Evolutionary conservation across 495 filamentous ascomycete genomes (phyloP).

Genomic region (Neurospora discreta): DNA sequence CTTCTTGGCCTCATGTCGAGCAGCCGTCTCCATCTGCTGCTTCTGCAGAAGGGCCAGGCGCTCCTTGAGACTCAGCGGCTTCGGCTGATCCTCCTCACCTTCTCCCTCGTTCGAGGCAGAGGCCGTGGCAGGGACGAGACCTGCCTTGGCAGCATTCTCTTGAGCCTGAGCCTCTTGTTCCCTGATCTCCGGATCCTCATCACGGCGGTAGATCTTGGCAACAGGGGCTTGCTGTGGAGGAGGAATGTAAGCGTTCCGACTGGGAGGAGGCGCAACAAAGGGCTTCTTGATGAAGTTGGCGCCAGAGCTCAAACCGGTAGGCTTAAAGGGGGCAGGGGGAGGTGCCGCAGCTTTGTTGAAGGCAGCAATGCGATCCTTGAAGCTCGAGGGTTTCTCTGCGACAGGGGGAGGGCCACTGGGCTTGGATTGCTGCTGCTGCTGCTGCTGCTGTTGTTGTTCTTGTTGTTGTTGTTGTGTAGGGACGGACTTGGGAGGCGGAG

Average conservation of each 20-base stretch:
- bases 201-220: constrained; percentile 70
- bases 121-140: constrained; percentile 34
- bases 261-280: constrained; percentile 93
- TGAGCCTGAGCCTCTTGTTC: constrained; percentile 49
- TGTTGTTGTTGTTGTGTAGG: constrained; percentile 19
- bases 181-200: constrained; percentile 77
- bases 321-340: constrained; percentile 80
- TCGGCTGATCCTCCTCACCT: constrained; percentile 62
- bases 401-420: constrained; percentile 50
- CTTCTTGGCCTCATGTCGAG: constrained; percentile 74
- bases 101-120: constrained; percentile 26
- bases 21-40: constrained; percentile 80
- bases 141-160: constrained; percentile 48
- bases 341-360: constrained; percentile 87
- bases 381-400: constrained; percentile 78
- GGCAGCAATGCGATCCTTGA: constrained; percentile 89
- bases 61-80: constrained; percentile 87
- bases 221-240: constrained; percentile 50
- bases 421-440: constrained; percentile 13
- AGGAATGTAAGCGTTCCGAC: constrained; percentile 83
- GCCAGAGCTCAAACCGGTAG: constrained; percentile 47
- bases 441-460: neutral
- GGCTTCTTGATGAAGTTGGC: constrained; percentile 87
- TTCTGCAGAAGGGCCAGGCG: constrained; percentile 87
- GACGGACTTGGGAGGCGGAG: constrained; percentile 35